Evolutionary conservation across 768 basidiomycete genomes (phyloP), one percentile per base, ranked within the genome.

Genomic region (Astraeus odoratus): DNA sequence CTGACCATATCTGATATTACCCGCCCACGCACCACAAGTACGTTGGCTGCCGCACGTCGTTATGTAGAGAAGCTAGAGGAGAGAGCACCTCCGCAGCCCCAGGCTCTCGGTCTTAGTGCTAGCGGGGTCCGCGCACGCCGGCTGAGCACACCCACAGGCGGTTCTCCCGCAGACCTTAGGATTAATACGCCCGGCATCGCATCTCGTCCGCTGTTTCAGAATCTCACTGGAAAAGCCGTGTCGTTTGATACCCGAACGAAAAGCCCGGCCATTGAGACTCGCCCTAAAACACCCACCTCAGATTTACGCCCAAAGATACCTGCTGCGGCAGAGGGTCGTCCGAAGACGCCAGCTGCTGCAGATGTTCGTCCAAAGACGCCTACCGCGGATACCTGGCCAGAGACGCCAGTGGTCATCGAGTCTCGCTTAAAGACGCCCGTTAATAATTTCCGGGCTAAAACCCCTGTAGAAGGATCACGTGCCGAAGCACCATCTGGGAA

Each of bases 91-190:
- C 66, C 67, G 19, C 67, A 35, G 33, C 33, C 57, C 0, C 53
- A 56, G 19, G 68, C 67, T 48, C 65, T 64, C 6, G 58, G 49
- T 42, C 29, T 44, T 5, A 27, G 47, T 18, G 44, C 50, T 16
- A 43, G 42, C 7, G 68, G 63, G 42, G 59, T 57, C 46, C 69
- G 78, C 27, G 74, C 76, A 49, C 72, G 76, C 41, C 76, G 72
- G 10, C 68, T 70, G 40, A 81, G 75, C 52, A 75, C 73, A 5
- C 73, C 77, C 0, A 56, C 52, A n/a, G 51, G 48, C 4, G 43
- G 42, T 29, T 12, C 44, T 16, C 46, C 55, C 12, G 40, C 34
- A 22, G 60, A 58, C 34, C 49, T 50, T 27, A 55, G 51, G 26
- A 46, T 34, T 27, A n/a, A 27, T 8, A 50, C 56, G 12, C 55